Evolutionary conservation across 169 alveolate species (phyloP), one percentile per base, ranked within the genome.

Genomic region (Plasmodium vinckei): DNA sequence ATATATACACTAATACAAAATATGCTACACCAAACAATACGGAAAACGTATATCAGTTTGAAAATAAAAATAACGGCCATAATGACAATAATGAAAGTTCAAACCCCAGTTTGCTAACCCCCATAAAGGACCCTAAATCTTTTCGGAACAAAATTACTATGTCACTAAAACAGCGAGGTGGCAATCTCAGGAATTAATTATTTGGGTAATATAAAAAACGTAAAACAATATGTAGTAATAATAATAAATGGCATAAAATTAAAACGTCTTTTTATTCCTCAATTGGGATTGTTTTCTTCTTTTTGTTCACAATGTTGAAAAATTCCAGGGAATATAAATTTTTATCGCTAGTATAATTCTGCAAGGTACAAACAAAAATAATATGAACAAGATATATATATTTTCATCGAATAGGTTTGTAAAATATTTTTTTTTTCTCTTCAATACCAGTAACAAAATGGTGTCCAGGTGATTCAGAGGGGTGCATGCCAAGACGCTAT

Each of bases 391-490:
- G 15, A 49, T 25, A 65, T 27, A 65, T 27, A 65, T 65, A 0
- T 33, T 33, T 33, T 33, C 42, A 3, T 33, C 7, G 42, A 33
- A 33, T 33, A 0, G 5, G 5, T 4, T 33, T 33, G 5, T 33
- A 33, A 33, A 1, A 33, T 33, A 33, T 60, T 73, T 61, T 10
- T 7, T 7, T 39, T 19, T 67, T 44, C 13, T 51, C 49, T 49
- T 44, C 17, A 44, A 4, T 2, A 79, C 79, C 39, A 79, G 53
- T 27, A 79, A 61, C 13, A 79, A 42, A 5, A 79, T 67, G 53
- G 89, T 79, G 19, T 79, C 89, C 72, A 79, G n/a, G 12, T 79
- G 89, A 46, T 57, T 61, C 65, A 79, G 61, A 12, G 89, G 89
- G 5, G 71, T 61, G 57, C 79, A 79, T 5, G 89, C 77, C 13